Percentiles rank a stretch among this genome's conserved stretches.
phyloP scores from a whole-genome alignment of 192 early-diverging fungal genomes.

The Umbelopsis vinacea region DNA sequence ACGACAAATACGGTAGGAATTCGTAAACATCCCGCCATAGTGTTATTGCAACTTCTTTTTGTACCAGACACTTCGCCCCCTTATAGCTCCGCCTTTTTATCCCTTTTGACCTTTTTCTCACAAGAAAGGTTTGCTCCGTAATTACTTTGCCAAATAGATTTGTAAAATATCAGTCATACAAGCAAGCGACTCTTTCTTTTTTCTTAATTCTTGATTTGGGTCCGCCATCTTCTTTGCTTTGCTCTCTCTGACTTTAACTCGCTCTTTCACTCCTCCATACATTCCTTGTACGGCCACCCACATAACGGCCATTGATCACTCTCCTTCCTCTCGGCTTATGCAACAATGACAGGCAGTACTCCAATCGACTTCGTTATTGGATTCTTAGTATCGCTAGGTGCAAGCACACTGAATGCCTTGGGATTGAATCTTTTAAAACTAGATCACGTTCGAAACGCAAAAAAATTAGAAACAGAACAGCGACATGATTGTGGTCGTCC shows the following conservation, averaged over 20 bases:
- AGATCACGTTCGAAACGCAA: slow-evolving; percentile 57
- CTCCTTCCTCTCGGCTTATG: background rate
- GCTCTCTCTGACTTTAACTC: background rate
- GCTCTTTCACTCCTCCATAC: background rate
- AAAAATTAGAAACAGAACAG: slow-evolving; percentile 39
- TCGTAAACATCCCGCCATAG: too few species aligned
- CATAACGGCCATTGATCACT: background rate
- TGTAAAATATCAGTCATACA: too few species aligned
- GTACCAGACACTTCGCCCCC: background rate
- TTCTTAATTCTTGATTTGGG: too few species aligned
- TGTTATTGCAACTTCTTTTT: background rate
- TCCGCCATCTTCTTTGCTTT: background rate
- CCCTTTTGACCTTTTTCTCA: background rate
- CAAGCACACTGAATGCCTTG: slow-evolving; percentile 56
- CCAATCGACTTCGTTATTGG: slow-evolving; percentile 47
- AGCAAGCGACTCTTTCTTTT: too few species aligned
- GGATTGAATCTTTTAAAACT: slow-evolving; percentile 61
- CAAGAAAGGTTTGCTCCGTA: background rate
- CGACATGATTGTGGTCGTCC: slow-evolving; percentile 61
- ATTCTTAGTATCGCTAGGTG: slow-evolving; percentile 45
- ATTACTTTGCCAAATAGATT: background rate
- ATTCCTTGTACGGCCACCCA: background rate
- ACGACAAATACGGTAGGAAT: too few species aligned
- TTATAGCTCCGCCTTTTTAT: slow-evolving; percentile 16
- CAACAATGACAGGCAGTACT: slow-evolving; percentile 23